Evolutionary conservation across 2,329 filamentous ascomycete genomes (phyloP).

Genomic region (Sporothrix curviconia): DNA sequence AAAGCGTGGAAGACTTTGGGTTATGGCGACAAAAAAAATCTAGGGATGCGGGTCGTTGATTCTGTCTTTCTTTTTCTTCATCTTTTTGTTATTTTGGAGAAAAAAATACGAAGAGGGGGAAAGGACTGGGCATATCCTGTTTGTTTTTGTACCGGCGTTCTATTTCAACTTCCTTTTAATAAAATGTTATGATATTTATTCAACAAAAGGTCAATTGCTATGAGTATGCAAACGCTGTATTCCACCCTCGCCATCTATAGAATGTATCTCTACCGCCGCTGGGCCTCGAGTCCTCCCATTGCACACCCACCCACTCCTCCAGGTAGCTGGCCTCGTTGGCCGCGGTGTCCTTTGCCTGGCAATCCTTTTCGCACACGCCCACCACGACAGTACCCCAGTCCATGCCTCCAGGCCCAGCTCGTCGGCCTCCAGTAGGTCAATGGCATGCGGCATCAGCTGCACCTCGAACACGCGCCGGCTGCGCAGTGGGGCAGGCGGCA

Average conservation of each 20-base stretch:
- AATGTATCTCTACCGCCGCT: slow-evolving; percentile 29
- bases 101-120: slow-evolving; percentile 4
- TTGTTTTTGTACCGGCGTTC: slow-evolving; percentile 11
- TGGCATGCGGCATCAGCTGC: slow-evolving; percentile 85
- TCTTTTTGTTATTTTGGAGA: slow-evolving; percentile 1
- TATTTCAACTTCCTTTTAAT: neutral
- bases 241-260: too few relatives aligned
- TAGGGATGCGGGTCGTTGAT: slow-evolving; percentile 6
- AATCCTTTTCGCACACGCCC: slow-evolving; percentile 76
- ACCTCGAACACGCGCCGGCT: slow-evolving; percentile 76
- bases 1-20: slow-evolving; percentile 6
- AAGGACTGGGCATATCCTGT: slow-evolving; percentile 3
- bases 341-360: slow-evolving; percentile 51
- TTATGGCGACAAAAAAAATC: slow-evolving; percentile 2
- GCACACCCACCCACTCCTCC: slow-evolving; percentile 96
- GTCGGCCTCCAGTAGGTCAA: slow-evolving; percentile 78
- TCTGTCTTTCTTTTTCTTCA: too few relatives aligned
- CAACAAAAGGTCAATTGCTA: too few relatives aligned
- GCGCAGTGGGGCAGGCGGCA: slow-evolving; percentile 76
- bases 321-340: slow-evolving; percentile 66
- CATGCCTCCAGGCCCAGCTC: slow-evolving; percentile 72
- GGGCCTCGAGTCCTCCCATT: slow-evolving; percentile 75
- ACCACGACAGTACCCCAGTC: slow-evolving; percentile 95
- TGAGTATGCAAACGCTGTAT: too few relatives aligned
- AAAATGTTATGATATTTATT: too few relatives aligned